These are phyloP conservation scores for Hymenoscyphus occultus DNA, from an alignment of 2,329 filamentous ascomycete species.

Conservation along the genomic window DNA sequence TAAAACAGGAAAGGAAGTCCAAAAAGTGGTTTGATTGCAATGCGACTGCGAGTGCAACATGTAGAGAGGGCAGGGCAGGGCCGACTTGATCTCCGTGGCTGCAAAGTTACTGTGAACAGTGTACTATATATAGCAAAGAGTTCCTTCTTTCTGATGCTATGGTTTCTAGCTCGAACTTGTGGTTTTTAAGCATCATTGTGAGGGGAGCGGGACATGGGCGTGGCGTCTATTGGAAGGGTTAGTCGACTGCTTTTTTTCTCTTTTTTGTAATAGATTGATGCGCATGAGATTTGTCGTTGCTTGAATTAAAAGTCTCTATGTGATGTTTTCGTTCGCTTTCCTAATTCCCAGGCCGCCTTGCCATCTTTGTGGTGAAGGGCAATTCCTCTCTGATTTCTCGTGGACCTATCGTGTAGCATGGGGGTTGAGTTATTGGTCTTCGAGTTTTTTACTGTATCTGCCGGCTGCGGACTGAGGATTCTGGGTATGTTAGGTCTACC, in stretches of 20 bases:
- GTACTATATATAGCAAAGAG: conserved; percentile 1
- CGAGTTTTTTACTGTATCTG: neutral
- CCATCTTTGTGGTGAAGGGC: neutral
- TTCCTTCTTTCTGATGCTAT: neutral
- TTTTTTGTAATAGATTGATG: conserved; percentile 1
- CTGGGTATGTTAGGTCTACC: neutral
- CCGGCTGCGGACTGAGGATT: neutral
- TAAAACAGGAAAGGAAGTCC: neutral
- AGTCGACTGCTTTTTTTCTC: neutral
- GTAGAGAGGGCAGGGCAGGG: neutral
- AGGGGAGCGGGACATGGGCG: neutral
- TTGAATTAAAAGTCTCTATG: neutral
- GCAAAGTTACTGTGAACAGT: neutral
- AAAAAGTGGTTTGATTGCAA: neutral
- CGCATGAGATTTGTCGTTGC: neutral
- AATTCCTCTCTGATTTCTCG: neutral
- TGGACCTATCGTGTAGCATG: neutral
- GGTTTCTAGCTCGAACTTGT: neutral
- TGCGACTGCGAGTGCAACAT: neutral
- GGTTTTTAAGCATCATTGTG: neutral
- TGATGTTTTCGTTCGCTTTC: neutral
- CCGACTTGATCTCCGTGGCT: neutral
- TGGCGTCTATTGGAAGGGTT: conserved; percentile 1
- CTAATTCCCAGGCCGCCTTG: neutral
- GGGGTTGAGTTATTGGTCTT: neutral